phyloP scores from a whole-genome alignment of 2,329 filamentous ascomycete species.

The Coniosporium tulheliwenetii region DNA sequence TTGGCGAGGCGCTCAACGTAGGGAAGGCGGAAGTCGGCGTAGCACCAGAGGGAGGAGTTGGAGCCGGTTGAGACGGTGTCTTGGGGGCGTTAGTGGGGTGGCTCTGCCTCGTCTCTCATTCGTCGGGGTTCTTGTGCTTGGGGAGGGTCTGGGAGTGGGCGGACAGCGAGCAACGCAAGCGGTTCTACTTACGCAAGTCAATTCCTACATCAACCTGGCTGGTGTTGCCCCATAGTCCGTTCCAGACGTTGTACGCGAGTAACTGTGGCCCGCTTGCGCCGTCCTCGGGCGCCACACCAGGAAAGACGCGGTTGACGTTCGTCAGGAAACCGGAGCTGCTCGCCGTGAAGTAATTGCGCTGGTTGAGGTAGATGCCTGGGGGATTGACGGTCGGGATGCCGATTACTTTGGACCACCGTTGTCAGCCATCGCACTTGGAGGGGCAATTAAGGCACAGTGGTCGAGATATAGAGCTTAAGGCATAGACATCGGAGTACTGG shows the following conservation, averaged over 20 bases:
- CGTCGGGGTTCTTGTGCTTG: no score
- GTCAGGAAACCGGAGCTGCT: constrained; percentile 12
- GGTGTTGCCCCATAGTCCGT: constrained; percentile 20
- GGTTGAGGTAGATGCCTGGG: constrained; percentile 22
- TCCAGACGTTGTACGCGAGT: constrained; percentile 18
- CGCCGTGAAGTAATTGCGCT: constrained; percentile 21
- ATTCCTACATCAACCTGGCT: constrained; percentile 22
- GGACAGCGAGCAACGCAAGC: not conserved
- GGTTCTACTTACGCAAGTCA: constrained; percentile 11
- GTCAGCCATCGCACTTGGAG: constrained; percentile 19
- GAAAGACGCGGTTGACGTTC: constrained; percentile 21
- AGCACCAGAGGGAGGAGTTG: constrained; percentile 22
- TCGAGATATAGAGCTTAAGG: constrained; percentile 18
- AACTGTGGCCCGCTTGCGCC: constrained; percentile 1
- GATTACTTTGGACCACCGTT: constrained; percentile 15
- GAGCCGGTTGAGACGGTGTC: constrained; percentile 21
- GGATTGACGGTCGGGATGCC: constrained; percentile 23
- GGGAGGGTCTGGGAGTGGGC: constrained; percentile 1
- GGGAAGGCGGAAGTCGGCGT: constrained; percentile 19
- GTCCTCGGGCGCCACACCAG: constrained; percentile 9
- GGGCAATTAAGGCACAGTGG: constrained; percentile 19
- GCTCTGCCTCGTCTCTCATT: no score
- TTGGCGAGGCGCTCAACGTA: constrained; percentile 23
- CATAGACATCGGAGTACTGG: no score
- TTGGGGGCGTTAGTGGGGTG: not conserved